phyloP scores from a whole-genome alignment of 495 filamentous ascomycete species.

The Penicillium arizonense region DNA sequence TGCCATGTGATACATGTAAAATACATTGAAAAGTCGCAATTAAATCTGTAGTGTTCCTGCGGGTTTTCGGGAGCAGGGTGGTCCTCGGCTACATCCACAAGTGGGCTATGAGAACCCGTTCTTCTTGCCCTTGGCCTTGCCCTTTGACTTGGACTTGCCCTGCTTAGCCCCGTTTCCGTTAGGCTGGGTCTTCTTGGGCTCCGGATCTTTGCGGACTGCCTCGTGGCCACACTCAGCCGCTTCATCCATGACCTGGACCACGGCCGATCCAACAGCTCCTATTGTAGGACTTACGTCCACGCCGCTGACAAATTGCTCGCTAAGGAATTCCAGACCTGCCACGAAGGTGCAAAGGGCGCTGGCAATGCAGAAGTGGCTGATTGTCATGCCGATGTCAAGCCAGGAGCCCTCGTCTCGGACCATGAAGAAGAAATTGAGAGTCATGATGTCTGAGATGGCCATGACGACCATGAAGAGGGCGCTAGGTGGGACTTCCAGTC shows the following conservation, averaged over 20 bases:
- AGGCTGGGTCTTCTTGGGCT: background rate
- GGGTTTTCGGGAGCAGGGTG: no score
- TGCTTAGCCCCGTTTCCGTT: constrained; percentile 3
- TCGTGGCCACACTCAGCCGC: constrained; percentile 21
- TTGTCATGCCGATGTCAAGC: constrained; percentile 96
- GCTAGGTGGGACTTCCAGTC: constrained; percentile 74
- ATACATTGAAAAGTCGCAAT: constrained; percentile 4
- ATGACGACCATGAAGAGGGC: constrained; percentile 95
- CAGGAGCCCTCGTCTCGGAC: constrained; percentile 94
- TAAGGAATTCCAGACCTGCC: constrained; percentile 79
- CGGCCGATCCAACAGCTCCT: constrained; percentile 11
- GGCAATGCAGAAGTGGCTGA: constrained; percentile 91
- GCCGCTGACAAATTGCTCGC: constrained; percentile 78
- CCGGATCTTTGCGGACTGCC: background rate
- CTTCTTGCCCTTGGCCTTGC: constrained; percentile 14
- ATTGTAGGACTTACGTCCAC: constrained; percentile 60
- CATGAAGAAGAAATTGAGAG: constrained; percentile 96
- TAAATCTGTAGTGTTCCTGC: background rate
- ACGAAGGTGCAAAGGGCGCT: constrained; percentile 90
- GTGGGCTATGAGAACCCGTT: constrained; percentile 5
- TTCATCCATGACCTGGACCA: constrained; percentile 16
- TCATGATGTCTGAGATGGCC: constrained; percentile 87
- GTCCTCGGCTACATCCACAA: background rate
- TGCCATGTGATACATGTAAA: background rate
- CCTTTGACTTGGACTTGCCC: constrained; percentile 2